Conservation (phyloP, 2,329 filamentous ascomycete species). For the Exophiala mesophila region DNA sequence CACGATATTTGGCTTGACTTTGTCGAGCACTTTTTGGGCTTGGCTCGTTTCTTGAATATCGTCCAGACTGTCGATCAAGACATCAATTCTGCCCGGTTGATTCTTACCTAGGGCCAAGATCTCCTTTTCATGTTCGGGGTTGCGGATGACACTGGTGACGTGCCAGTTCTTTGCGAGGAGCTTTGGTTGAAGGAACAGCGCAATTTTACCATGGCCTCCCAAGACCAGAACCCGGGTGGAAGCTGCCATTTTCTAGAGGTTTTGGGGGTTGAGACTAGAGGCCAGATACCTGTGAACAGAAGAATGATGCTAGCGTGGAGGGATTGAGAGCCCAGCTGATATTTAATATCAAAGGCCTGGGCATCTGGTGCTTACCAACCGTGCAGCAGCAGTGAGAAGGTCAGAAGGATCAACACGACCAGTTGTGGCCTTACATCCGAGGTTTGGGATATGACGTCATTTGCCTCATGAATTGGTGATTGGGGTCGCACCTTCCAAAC, state of each 20-base stretch:
- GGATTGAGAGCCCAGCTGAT: no score
- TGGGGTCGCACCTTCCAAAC: no score
- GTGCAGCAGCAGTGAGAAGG: no score
- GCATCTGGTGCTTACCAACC: no score
- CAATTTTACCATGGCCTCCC: slow-evolving; percentile 76
- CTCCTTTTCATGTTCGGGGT: slow-evolving; percentile 59
- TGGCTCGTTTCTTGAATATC: slow-evolving; percentile 61
- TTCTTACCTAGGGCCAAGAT: slow-evolving; percentile 59
- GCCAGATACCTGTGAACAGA: no score
- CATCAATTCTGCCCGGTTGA: slow-evolving; percentile 59
- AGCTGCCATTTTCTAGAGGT: slow-evolving; percentile 3
- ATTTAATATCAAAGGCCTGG: no score
- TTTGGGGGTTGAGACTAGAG: no score
- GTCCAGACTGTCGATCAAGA: slow-evolving; percentile 66
- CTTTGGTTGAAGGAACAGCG: slow-evolving; percentile 68
- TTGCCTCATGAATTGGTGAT: no score
- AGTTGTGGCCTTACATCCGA: no score
- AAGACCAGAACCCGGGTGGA: slow-evolving; percentile 61
- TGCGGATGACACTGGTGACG: slow-evolving; percentile 73
- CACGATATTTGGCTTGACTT: slow-evolving; percentile 41
- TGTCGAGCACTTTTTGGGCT: slow-evolving; percentile 56
- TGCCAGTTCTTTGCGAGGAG: slow-evolving; percentile 70
- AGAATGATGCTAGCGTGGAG: no score
- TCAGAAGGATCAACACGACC: no score
- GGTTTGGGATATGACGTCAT: no score